Percentiles rank a stretch among this genome's conserved stretches.
These are phyloP conservation scores for Marasmius sp. DNA, from an alignment of 1,284 basidiomycete genomes.

Conservation along the genomic window DNA sequence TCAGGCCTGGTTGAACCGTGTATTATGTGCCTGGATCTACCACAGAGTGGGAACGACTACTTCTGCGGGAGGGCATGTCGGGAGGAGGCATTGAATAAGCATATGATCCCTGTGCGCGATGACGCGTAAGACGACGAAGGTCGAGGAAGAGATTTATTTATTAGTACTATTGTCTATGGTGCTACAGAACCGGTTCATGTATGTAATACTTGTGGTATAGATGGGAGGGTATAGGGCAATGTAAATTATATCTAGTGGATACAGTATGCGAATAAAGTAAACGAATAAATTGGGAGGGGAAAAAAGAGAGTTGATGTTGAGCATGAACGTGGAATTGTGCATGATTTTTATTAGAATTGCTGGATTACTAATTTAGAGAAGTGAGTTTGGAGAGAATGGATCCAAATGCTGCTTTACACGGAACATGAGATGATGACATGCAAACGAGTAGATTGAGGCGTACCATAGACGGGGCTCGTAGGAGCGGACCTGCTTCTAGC, in stretches of 20 bases:
- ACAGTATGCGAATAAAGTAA: neutral
- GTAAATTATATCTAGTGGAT: neutral
- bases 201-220: no score
- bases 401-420: conserved; percentile 6
- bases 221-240: neutral
- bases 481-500: conserved; percentile 8
- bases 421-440: neutral
- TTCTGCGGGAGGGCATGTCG: conserved; percentile 50
- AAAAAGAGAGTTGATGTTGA: neutral
- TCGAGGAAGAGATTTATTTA: neutral
- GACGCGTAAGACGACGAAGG: neutral
- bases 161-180: neutral
- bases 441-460: neutral
- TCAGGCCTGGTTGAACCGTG: conserved; percentile 45
- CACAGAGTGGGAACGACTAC: conserved; percentile 51
- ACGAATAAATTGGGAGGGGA: neutral
- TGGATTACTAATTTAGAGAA: neutral
- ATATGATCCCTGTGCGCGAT: neutral
- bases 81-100: conserved; percentile 47
- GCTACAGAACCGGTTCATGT: no score
- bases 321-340: neutral
- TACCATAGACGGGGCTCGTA: conserved; percentile 11
- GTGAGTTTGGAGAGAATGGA: conserved; percentile 9
- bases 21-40: conserved; percentile 51
- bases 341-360: neutral